phyloP scores from a whole-genome alignment of 352 stramenopile genomes.

The Pythium periplocum region DNA sequence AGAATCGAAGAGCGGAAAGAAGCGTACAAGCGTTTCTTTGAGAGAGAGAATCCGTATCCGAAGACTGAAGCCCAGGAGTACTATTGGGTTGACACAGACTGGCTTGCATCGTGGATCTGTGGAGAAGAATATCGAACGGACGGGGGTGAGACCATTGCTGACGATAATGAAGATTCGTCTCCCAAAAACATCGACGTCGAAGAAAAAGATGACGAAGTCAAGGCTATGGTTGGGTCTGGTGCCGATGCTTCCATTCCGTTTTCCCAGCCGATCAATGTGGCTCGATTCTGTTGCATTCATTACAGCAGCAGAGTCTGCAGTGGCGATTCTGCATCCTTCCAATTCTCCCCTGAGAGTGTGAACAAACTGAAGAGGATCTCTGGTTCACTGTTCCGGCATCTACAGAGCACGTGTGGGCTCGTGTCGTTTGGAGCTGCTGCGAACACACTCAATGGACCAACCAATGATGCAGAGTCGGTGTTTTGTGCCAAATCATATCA shows the following conservation, averaged over 20 bases:
- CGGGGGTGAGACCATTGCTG: no score
- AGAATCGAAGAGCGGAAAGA: slow-evolving; percentile 48
- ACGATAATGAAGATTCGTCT: no score
- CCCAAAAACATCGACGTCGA: slow-evolving; percentile 3
- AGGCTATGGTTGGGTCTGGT: slow-evolving; percentile 2
- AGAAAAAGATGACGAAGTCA: not conserved
- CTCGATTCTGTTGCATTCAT: slow-evolving; percentile 44
- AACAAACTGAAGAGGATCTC: slow-evolving; percentile 60
- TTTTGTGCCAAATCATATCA: slow-evolving; percentile 45
- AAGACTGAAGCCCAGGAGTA: slow-evolving; percentile 27
- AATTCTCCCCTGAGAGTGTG: slow-evolving; percentile 48
- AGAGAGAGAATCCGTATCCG: slow-evolving; percentile 40
- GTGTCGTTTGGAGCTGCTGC: slow-evolving; percentile 7
- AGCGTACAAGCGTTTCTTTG: slow-evolving; percentile 57
- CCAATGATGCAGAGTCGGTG: slow-evolving; percentile 2
- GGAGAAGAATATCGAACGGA: slow-evolving; percentile 28
- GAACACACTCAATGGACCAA: no score
- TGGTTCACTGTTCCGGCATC: slow-evolving; percentile 33
- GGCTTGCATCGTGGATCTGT: slow-evolving; percentile 59
- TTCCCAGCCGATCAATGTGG: slow-evolving; percentile 39
- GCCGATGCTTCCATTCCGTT: slow-evolving; percentile 42
- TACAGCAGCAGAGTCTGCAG: slow-evolving; percentile 5
- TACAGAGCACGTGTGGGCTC: slow-evolving; percentile 32
- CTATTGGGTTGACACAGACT: slow-evolving; percentile 70
- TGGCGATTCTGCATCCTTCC: slow-evolving; percentile 1